Percentiles rank a stretch among this genome's conserved stretches.
phyloP scores from a whole-genome alignment of 2,329 filamentous ascomycete genomes.

The Magnaporthiopsis poae region DNA sequence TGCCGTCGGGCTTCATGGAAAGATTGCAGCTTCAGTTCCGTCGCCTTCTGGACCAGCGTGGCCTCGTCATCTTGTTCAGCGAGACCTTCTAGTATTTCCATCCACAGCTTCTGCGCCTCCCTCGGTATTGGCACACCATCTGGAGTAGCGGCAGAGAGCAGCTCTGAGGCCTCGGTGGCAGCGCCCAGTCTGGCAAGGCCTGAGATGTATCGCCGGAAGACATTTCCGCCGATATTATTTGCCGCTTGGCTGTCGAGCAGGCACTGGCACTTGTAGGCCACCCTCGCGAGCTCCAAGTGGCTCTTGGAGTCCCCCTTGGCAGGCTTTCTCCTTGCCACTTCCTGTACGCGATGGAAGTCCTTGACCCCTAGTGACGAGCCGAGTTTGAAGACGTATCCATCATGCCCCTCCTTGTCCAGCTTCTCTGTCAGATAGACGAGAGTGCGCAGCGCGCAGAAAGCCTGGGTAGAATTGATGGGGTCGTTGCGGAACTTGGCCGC shows the following conservation, averaged over 20 bases:
- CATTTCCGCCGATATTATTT: slow-evolving; percentile 10
- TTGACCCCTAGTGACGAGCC: neutral
- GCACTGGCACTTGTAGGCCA: slow-evolving; percentile 29
- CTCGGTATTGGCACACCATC: slow-evolving; percentile 6
- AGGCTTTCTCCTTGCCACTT: slow-evolving; percentile 31
- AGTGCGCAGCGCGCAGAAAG: slow-evolving; percentile 43
- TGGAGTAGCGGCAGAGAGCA: slow-evolving; percentile 30
- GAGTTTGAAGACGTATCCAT: neutral
- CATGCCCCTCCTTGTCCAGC: slow-evolving; percentile 4
- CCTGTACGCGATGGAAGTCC: neutral
- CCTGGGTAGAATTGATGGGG: slow-evolving; percentile 56
- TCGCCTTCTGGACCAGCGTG: slow-evolving; percentile 43
- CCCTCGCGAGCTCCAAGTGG: slow-evolving; percentile 38
- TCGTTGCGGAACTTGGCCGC: slow-evolving; percentile 39
- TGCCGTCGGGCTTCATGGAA: slow-evolving; percentile 29
- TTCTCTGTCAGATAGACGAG: slow-evolving; percentile 50
- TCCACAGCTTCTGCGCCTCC: slow-evolving; percentile 28
- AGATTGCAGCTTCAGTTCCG: slow-evolving; percentile 5
- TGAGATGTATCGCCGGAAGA: slow-evolving; percentile 35
- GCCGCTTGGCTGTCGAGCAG: slow-evolving; percentile 8
- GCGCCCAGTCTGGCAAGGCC: slow-evolving; percentile 46
- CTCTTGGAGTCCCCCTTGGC: slow-evolving; percentile 30
- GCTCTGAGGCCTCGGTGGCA: slow-evolving; percentile 40
- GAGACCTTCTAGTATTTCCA: slow-evolving; percentile 49
- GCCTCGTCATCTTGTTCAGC: slow-evolving; percentile 47